These are phyloP conservation scores for Grosmannia serpens DNA, from an alignment of 2,329 filamentous ascomycete genomes.

Conservation along the genomic window DNA sequence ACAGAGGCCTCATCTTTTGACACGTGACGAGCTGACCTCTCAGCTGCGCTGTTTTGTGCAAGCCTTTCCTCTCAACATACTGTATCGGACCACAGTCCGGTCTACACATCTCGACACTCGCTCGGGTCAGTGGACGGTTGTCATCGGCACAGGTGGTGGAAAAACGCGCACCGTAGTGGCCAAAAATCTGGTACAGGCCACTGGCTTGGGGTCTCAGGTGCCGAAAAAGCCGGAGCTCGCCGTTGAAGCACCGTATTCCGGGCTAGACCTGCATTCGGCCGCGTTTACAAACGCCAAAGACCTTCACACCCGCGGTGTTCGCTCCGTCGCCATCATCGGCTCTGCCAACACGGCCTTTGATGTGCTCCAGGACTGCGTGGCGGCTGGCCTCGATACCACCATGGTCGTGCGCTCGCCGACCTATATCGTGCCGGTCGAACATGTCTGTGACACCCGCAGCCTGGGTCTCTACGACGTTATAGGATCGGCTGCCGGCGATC, in stretches of 20 bases:
- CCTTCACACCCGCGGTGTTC: not conserved
- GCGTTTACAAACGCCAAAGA: not conserved
- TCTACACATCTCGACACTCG: not conserved
- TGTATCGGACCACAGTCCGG: not conserved
- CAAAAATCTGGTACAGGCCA: constrained; percentile 2
- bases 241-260: not conserved
- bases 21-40: not conserved
- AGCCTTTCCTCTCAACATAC: not conserved
- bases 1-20: constrained; percentile 1
- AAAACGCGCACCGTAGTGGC: not conserved
- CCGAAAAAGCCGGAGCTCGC: not conserved
- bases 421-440: not conserved
- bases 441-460: not conserved
- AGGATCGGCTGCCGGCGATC: not conserved
- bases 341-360: constrained; percentile 6
- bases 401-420: constrained; percentile 3
- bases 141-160: not conserved
- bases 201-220: constrained; percentile 2
- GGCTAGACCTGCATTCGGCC: not conserved
- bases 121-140: not conserved
- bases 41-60: constrained; percentile 1
- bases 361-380: constrained; percentile 1
- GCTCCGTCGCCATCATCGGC: constrained; percentile 1
- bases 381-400: not conserved
- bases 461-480: constrained; percentile 1